Conservation (phyloP, 192 early-diverging fungal genomes). For the Jimgerdemannia flammicorona region DNA sequence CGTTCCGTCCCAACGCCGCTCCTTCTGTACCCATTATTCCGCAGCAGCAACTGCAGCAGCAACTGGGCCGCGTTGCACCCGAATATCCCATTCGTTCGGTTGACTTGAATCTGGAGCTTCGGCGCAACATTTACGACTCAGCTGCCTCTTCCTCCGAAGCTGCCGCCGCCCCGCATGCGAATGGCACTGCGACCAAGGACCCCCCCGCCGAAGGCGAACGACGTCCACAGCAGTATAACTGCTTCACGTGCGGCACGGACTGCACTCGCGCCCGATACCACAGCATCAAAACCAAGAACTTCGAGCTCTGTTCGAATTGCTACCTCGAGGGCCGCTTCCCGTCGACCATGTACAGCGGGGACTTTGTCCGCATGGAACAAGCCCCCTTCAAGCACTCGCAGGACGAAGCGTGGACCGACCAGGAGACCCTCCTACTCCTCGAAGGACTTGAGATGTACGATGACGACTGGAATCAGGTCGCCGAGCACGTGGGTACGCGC, state of each 20-base stretch:
- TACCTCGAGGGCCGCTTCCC: conserved; percentile 94
- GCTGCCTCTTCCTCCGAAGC: not conserved
- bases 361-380: conserved; percentile 77
- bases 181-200: conserved; percentile 39
- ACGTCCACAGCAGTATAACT: conserved; percentile 46
- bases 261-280: conserved; percentile 83
- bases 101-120: conserved; percentile 48
- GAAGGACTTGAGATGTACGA: conserved; percentile 96
- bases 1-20: conserved; percentile 65
- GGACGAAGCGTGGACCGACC: conserved; percentile 75
- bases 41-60: not conserved
- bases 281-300: conserved; percentile 67
- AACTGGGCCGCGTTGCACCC: not conserved
- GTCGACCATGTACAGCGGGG: conserved; percentile 71
- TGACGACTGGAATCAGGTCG: conserved; percentile 92
- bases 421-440: conserved; percentile 86
- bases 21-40: conserved; percentile 17
- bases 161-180: conserved; percentile 15
- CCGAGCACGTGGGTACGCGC: conserved; percentile 90
- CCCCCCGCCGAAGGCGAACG: not conserved
- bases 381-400: conserved; percentile 48
- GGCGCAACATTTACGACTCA: conserved; percentile 53
- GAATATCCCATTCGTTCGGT: conserved; percentile 13
- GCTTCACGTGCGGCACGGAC: conserved; percentile 88
- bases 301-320: conserved; percentile 88